Evolutionary conservation across 2,329 filamentous ascomycete species (phyloP).

Genomic region (Chrysoporthe puriensis): DNA sequence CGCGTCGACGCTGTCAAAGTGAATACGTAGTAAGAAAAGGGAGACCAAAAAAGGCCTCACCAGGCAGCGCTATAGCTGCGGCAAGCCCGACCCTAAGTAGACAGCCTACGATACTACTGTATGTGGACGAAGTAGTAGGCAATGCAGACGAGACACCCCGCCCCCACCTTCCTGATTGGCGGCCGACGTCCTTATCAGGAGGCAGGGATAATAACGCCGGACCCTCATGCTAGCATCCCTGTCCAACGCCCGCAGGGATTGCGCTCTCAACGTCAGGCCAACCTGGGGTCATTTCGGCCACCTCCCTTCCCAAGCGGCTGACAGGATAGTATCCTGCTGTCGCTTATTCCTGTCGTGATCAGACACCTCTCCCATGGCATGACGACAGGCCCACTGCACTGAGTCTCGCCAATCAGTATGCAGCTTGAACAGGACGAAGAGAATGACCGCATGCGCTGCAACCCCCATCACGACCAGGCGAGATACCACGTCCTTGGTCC

Average conservation of each 20-base stretch:
- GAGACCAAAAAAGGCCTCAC: neutral
- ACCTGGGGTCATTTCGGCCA: neutral
- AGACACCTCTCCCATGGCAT: too few relatives aligned
- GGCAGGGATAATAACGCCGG: neutral
- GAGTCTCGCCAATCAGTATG: too few relatives aligned
- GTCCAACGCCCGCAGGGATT: neutral
- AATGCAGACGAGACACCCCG: neutral
- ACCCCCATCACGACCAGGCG: neutral
- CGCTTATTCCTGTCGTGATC: too few relatives aligned
- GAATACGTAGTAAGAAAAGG: too few relatives aligned
- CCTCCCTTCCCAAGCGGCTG: too few relatives aligned
- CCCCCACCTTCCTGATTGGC: conserved; percentile 6
- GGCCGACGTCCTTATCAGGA: neutral
- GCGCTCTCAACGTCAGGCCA: neutral
- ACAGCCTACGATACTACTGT: too few relatives aligned
- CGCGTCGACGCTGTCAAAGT: neutral
- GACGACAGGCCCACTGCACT: too few relatives aligned
- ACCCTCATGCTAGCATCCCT: neutral
- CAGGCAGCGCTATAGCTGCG: neutral
- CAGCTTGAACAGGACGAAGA: too few relatives aligned
- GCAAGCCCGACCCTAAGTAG: neutral
- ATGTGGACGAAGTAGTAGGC: neutral
- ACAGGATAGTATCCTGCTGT: too few relatives aligned
- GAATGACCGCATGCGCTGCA: neutral
- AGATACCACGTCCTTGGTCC: neutral